phyloP scores from a whole-genome alignment of 495 filamentous ascomycete species.

The Trichocladium antarcticum region DNA sequence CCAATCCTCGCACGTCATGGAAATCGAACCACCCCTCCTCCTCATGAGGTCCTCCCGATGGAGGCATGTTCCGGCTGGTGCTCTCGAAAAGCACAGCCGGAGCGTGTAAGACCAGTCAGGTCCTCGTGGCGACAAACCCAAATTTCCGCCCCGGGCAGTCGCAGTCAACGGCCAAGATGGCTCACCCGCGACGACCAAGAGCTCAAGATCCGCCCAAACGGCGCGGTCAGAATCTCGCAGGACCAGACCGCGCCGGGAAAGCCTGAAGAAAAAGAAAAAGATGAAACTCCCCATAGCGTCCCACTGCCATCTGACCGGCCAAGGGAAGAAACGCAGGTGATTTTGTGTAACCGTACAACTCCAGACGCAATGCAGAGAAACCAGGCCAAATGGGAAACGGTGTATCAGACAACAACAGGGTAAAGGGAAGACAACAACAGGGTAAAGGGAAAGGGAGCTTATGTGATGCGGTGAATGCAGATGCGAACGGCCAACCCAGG shows the following conservation, averaged over 20 bases:
- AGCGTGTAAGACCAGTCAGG: too few relatives aligned
- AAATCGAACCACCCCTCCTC: too few relatives aligned
- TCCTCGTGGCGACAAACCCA: neutral
- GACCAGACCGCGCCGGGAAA: neutral
- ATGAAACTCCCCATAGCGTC: conserved; percentile 2
- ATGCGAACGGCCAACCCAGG: conserved; percentile 6
- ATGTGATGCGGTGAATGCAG: conserved; percentile 5
- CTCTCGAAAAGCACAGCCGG: too few relatives aligned
- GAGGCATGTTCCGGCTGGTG: too few relatives aligned
- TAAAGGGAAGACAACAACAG: neutral
- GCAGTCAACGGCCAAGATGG: too few relatives aligned
- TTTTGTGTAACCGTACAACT: conserved; percentile 29
- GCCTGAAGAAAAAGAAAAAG: conserved; percentile 1
- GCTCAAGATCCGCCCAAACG: neutral
- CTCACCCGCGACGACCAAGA: too few relatives aligned
- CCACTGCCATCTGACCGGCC: conserved; percentile 11
- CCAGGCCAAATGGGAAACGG: conserved; percentile 5
- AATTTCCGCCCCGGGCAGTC: neutral
- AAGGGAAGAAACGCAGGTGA: neutral
- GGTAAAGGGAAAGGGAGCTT: neutral
- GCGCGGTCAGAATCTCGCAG: neutral
- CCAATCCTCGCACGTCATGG: neutral
- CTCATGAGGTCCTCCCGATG: neutral
- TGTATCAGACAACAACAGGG: conserved; percentile 11
- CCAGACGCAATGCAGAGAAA: conserved; percentile 29